Evolutionary conservation across 164 flowering plant genomes (phyloP), one percentile per base, ranked within the genome.

Genomic region (Stephania cephalantha): DNA sequence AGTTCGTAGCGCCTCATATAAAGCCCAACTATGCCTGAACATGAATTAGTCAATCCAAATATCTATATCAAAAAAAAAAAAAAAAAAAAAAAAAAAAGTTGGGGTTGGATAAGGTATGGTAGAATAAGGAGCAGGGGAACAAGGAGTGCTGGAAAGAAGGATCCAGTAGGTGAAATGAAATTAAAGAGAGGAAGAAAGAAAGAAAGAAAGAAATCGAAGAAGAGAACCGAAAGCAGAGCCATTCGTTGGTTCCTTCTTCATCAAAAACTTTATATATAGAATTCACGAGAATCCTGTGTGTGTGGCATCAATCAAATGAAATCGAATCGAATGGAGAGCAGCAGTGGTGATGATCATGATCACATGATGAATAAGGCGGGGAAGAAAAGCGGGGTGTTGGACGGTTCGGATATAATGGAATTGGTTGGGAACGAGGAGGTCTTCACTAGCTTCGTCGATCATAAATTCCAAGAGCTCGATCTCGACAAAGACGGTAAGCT

Each of bases 341-440:
- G 55, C 9, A 50, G 55, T 50, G 15, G 9, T 35, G 42, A 35
- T 35, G 4, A 50, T 50, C 55, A 35, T 1, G 4, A 50, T 50
- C 55, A 11, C 55, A 50, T 50, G 55, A 67, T 29, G 70, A 67
- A 1, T 35, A 35, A 35, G 61, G 18, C 18, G 61, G 68, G n/a
- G 68, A 67, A 67, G 70, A 67, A 35, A 67, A 67, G 70, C 5
- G 42, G 4, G 42, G 92, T 91, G 69, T 52, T 95, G 83, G 97
- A 95, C 78, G 97, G 98, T 78, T 89, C 97, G 9, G 88, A 88
- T 75, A 90, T 93, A 85, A 93, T 85, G 88, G 82, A 89, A 89
- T 84, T 93, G 87, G 99, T 95, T 86, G 94, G 73, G 82, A 89
- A 90, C 82, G 81, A 90, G 78, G 74, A 87, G 76, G 93, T 87